These are phyloP conservation scores for Melaleuca quinquenervia DNA, from an alignment of 345 rosid genomes.

Conservation along the genomic window DNA sequence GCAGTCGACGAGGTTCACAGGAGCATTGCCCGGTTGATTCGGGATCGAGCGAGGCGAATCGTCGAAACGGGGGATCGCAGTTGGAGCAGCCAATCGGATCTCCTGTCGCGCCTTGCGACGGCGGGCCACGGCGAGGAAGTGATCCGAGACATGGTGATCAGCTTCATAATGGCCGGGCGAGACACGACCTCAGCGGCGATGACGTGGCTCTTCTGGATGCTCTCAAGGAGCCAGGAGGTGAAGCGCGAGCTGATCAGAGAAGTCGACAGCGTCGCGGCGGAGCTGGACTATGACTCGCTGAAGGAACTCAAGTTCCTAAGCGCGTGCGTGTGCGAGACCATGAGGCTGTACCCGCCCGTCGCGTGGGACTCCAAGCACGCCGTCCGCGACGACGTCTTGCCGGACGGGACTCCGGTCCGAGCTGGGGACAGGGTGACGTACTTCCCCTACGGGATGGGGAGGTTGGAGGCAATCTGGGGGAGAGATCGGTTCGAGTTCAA, in stretches of 20 bases:
- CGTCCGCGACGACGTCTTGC: conserved; percentile 33
- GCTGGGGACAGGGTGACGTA: conserved; percentile 84
- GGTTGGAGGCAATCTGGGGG: conserved; percentile 82
- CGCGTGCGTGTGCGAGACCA: conserved; percentile 49
- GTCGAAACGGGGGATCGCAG: conserved; percentile 1
- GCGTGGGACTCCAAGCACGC: conserved; percentile 73
- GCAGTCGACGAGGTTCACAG: conserved; percentile 8
- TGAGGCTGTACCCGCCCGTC: conserved; percentile 70
- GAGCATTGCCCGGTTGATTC: conserved; percentile 15
- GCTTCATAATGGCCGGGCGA: conserved; percentile 59
- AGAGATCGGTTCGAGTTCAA: conserved; percentile 42
- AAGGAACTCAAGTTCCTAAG: conserved; percentile 31
- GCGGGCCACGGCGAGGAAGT: conserved; percentile 29
- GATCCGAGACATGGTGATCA: conserved; percentile 43
- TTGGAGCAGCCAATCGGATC: conserved; percentile 46
- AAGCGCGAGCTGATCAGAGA: conserved; percentile 13
- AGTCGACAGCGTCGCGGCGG: conserved; percentile 33
- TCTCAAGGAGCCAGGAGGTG: conserved; percentile 35
- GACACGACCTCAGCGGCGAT: conserved; percentile 63
- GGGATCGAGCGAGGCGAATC: conserved; percentile 8
- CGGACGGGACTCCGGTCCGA: conserved; percentile 51
- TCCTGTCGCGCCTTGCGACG: conserved; percentile 26
- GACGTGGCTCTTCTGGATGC: conserved; percentile 56
- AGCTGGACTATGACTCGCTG: conserved; percentile 17
- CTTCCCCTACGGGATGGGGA: conserved; percentile 84